Percentiles rank a stretch among this genome's conserved stretches.
Conservation (phyloP, 208 protist genomes). For the Crithidia fasciculata region DNA sequence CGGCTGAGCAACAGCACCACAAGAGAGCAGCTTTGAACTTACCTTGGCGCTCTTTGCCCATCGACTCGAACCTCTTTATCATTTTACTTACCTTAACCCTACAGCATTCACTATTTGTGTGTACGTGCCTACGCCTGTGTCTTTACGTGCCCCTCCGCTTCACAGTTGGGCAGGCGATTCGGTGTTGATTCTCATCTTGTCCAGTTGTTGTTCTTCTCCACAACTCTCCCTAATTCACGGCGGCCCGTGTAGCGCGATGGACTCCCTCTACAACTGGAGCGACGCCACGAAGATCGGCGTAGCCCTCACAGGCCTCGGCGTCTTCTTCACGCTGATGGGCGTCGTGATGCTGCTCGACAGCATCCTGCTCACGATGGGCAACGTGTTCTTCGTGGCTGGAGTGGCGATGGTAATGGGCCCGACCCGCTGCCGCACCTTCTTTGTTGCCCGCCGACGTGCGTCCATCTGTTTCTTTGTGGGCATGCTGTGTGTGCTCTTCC, state of each 20-base stretch:
- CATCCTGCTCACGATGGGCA: constrained; percentile 90
- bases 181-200: too few species aligned
- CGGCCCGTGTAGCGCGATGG: constrained; percentile 44
- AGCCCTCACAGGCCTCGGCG: constrained; percentile 78
- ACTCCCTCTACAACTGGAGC: constrained; percentile 89
- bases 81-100: constrained; percentile 1
- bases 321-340: constrained; percentile 83
- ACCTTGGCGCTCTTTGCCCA: too few species aligned
- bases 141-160: too few species aligned
- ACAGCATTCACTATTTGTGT: background rate
- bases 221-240: too few species aligned
- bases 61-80: background rate
- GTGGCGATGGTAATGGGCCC: constrained; percentile 89
- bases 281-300: constrained; percentile 92
- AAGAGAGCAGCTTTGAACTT: too few species aligned
- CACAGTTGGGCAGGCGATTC: too few species aligned
- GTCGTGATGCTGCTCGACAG: constrained; percentile 85
- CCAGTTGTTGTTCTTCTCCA: too few species aligned
- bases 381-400: constrained; percentile 87
- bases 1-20: too few species aligned
- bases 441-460: constrained; percentile 71
- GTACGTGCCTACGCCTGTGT: too few species aligned
- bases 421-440: constrained; percentile 76
- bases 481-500: constrained; percentile 80
- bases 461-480: constrained; percentile 89